Evolutionary conservation across 2,329 filamentous ascomycete species (phyloP).

Genomic region (Fusarium siculi): DNA sequence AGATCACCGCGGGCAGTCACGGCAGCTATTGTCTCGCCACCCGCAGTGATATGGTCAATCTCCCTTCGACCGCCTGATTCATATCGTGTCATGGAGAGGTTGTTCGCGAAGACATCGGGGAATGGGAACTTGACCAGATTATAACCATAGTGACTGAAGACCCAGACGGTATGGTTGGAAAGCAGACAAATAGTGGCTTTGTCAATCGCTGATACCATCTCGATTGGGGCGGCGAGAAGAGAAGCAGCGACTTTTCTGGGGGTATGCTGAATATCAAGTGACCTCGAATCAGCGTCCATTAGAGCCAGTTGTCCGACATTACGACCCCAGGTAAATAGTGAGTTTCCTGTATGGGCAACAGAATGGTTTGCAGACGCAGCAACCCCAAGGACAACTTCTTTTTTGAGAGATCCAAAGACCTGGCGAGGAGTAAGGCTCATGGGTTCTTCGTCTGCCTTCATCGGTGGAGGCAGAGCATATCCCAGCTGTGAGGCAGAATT

Average conservation of each 20-base stretch:
- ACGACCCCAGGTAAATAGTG: conserved; percentile 93
- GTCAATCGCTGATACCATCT: conserved; percentile 87
- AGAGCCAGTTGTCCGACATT: conserved; percentile 94
- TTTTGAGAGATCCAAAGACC: conserved; percentile 91
- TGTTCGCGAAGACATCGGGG: conserved; percentile 75
- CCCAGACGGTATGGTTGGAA: conserved; percentile 87
- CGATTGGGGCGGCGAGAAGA: conserved; percentile 72
- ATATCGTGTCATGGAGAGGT: conserved; percentile 71
- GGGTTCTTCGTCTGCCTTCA: conserved; percentile 81
- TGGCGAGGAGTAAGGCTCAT: conserved; percentile 85
- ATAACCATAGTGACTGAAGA: conserved; percentile 96
- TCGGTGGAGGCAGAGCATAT: conserved; percentile 76
- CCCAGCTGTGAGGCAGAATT: conserved; percentile 89
- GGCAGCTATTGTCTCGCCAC: conserved; percentile 91
- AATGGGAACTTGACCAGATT: conserved; percentile 88
- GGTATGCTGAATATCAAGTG: conserved; percentile 81
- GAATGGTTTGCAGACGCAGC: conserved; percentile 94
- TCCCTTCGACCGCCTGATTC: conserved; percentile 73
- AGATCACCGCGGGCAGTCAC: conserved; percentile 86
- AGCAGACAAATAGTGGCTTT: conserved; percentile 87
- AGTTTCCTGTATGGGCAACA: conserved; percentile 82
- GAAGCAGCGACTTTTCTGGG: conserved; percentile 91
- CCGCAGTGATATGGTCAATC: conserved; percentile 81
- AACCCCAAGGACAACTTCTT: conserved; percentile 81
- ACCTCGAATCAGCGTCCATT: conserved; percentile 94